phyloP scores from a whole-genome alignment of 179 eudicot species.

The Carnegiea gigantea region DNA sequence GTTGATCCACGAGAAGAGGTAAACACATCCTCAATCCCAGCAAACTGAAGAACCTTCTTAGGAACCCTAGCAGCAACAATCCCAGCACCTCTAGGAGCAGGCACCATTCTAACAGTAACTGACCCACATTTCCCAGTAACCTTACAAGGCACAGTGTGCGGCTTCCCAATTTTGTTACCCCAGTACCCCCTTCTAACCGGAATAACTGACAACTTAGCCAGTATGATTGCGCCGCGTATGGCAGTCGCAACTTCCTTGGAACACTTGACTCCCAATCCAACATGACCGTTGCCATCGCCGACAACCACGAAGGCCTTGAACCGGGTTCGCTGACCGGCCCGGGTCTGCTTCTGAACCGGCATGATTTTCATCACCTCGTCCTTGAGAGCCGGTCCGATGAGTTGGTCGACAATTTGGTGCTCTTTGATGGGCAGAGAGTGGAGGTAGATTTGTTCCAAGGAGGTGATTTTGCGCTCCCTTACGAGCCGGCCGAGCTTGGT shows the following conservation, averaged over 20 bases:
- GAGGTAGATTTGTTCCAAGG: slow-evolving; percentile 64
- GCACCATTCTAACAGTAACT: slow-evolving; percentile 69
- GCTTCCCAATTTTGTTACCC: slow-evolving; percentile 78
- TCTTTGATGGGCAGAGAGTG: slow-evolving; percentile 73
- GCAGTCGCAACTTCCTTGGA: slow-evolving; percentile 75
- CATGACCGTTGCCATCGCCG: slow-evolving; percentile 64
- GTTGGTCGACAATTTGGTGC: slow-evolving; percentile 57
- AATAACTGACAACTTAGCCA: slow-evolving; percentile 62
- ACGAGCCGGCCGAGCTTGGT: slow-evolving; percentile 72
- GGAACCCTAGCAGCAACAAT: slow-evolving; percentile 76
- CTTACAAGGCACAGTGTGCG: slow-evolving; percentile 64
- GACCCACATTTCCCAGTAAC: slow-evolving; percentile 77
- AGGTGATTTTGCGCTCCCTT: slow-evolving; percentile 44
- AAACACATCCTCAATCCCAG: slow-evolving; percentile 81
- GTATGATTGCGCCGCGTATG: slow-evolving; percentile 59
- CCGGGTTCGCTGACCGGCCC: slow-evolving; percentile 71
- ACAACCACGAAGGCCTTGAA: slow-evolving; percentile 77
- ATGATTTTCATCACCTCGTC: slow-evolving; percentile 86
- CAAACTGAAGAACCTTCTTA: slow-evolving; percentile 76
- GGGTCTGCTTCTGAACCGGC: slow-evolving; percentile 78
- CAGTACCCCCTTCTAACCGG: slow-evolving; percentile 71
- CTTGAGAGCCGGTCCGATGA: slow-evolving; percentile 47
- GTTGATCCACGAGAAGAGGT: slow-evolving; percentile 78
- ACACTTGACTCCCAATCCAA: slow-evolving; percentile 69
- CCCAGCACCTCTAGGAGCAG: slow-evolving; percentile 76